Conservation (phyloP, 1,139 yeast genomes). For the Blastobotrys serpentis region DNA sequence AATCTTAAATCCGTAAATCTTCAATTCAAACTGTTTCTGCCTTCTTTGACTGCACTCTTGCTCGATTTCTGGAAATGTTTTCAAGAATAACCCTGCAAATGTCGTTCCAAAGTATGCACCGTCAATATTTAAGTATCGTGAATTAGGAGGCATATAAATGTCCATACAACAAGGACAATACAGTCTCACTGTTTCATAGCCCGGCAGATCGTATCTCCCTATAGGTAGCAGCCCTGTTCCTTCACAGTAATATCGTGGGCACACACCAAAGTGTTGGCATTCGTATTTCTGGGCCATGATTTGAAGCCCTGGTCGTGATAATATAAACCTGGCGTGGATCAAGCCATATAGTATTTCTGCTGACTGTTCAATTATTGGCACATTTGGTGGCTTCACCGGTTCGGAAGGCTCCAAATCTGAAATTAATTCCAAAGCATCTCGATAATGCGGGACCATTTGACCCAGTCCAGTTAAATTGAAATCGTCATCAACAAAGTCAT, state of each 20-base stretch:
- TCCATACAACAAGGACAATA: conserved; percentile 96
- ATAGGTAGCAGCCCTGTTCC: conserved; percentile 92
- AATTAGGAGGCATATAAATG: conserved; percentile 79
- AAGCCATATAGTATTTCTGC: conserved; percentile 92
- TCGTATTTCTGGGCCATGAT: conserved; percentile 97
- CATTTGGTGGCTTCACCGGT: conserved; percentile 59
- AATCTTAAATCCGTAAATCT: conserved; percentile 83
- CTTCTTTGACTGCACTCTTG: conserved; percentile 48
- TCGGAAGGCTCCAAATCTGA: conserved; percentile 73
- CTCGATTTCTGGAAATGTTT: conserved; percentile 84
- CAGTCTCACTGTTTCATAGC: conserved; percentile 85
- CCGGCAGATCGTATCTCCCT: conserved; percentile 88
- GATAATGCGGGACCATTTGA: conserved; percentile 81
- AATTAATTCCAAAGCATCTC: conserved; percentile 89
- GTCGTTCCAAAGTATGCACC: conserved; percentile 98
- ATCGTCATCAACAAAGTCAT: conserved; percentile 93
- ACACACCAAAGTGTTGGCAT: conserved; percentile 81
- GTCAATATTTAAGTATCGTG: conserved; percentile 82
- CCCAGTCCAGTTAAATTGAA: conserved; percentile 90
- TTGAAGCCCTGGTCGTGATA: conserved; percentile 86
- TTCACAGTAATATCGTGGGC: conserved; percentile 88
- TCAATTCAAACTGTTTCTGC: conserved; percentile 64
- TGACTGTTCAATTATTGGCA: conserved; percentile 77
- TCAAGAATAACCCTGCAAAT: conserved; percentile 87
- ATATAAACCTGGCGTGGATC: conserved; percentile 88